Base-by-base conservation (phyloP, 352 stramenopile genomes). In the Pythium periplocum region DNA sequence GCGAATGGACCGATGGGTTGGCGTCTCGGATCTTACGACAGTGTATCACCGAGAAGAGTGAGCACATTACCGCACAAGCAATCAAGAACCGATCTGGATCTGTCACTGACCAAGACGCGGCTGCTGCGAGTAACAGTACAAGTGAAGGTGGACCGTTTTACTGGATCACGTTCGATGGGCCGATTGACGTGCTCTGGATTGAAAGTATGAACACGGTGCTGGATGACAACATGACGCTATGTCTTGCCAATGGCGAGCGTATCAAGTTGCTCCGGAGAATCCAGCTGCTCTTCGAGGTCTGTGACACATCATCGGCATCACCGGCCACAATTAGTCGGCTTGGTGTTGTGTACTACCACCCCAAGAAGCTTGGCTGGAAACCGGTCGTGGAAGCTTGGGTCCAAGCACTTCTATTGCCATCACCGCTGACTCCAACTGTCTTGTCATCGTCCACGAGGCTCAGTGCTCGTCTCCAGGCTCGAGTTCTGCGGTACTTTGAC, bases 281-380 rank as follows among this genome's bases (percentile, higher is more conserved):
- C 61, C 93, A 97, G 49, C 75, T 96, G 60, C 51, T 98, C 2
- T 98, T 98, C 59, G 93, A 98, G 68, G 90, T 97, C 2, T 74
- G 83, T 17, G 90, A 98, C 62, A 88, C 96, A 1, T 73, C 74
- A 3, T 90, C 88, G 3, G 93, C 93, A 4, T 97, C 87, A 1
- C 93, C 93, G 3, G 93, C 93, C 7, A 98, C 92, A 11, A 90
- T 98, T 6, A 96, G 84, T 44, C 82, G 90, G 2, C 78, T 96
- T 8, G 92, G 91, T 37, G 86, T 98, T 31, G 74, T 98, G 6
- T 98, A 97, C 61, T 95, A 97, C 52, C 71, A 83, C 34, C 62
- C 62, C 0, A 62, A 58, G 5, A 75, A 81, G 35, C 62, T 95
- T 2, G 79, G 77, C 1, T 93, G 83, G 82, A 64, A 65, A 6